phyloP scores from a whole-genome alignment of 2,329 filamentous ascomycete genomes.

The Coniochaeta sp. region DNA sequence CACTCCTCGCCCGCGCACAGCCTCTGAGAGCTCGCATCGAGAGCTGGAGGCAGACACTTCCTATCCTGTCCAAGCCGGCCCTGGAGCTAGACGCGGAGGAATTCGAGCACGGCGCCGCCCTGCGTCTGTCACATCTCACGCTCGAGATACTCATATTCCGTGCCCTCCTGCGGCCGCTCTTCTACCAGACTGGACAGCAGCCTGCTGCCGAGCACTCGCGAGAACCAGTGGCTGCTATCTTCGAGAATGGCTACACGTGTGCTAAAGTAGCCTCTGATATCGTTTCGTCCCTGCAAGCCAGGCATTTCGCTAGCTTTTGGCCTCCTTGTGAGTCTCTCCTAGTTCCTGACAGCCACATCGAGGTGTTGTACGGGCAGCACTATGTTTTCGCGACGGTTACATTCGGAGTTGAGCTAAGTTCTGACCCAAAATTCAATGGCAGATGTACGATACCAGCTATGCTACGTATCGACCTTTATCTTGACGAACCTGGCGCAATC shows the following conservation, averaged over 20 bases:
- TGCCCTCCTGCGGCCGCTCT: slow-evolving; percentile 15
- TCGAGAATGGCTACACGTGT: slow-evolving; percentile 15
- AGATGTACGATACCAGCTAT: slow-evolving; percentile 17
- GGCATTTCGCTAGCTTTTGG: slow-evolving; percentile 18
- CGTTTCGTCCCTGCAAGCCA: slow-evolving; percentile 12
- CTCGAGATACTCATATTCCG: slow-evolving; percentile 18
- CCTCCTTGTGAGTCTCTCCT: slow-evolving; percentile 9
- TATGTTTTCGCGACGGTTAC: too few relatives aligned
- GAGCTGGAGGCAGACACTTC: slow-evolving; percentile 16
- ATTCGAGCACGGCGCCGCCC: slow-evolving; percentile 12
- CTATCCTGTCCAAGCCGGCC: slow-evolving; percentile 13
- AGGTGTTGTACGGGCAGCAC: too few relatives aligned
- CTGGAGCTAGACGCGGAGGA: slow-evolving; percentile 13
- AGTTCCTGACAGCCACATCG: background rate
- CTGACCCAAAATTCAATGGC: background rate
- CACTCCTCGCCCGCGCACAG: slow-evolving; percentile 13
- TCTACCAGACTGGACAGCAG: slow-evolving; percentile 2
- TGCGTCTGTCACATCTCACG: slow-evolving; percentile 15
- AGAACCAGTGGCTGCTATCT: slow-evolving; percentile 16
- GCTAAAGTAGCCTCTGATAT: slow-evolving; percentile 15
- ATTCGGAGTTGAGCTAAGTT: too few relatives aligned
- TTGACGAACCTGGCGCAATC: slow-evolving; percentile 16
- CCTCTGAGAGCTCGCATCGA: slow-evolving; percentile 16
- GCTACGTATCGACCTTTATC: slow-evolving; percentile 16
- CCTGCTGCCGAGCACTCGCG: slow-evolving; percentile 3